Evolutionary conservation across 495 filamentous ascomycete species (phyloP).

Genomic region (Viridothelium virens): DNA sequence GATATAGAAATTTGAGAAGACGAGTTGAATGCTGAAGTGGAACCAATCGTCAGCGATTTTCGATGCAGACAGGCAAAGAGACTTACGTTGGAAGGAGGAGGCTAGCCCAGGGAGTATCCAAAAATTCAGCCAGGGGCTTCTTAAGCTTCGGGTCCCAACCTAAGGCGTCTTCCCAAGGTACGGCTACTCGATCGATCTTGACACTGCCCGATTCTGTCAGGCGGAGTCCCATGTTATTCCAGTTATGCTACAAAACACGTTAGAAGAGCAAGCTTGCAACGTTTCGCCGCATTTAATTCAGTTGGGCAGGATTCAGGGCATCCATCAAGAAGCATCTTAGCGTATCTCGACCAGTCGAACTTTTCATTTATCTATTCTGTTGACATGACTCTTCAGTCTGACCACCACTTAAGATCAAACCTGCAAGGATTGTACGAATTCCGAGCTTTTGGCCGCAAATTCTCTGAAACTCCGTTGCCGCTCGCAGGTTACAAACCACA

Average conservation of each 20-base stretch:
- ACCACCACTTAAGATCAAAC: no score
- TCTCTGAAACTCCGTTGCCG: no score
- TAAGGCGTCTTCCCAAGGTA: conserved; percentile 50
- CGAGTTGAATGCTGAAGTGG: conserved; percentile 44
- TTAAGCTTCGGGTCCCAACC: conserved; percentile 46
- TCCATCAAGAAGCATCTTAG: no score
- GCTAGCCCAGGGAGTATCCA: conserved; percentile 44
- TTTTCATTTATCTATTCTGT: not conserved
- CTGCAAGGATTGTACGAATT: no score
- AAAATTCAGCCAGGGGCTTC: conserved; percentile 39
- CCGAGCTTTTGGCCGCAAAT: no score
- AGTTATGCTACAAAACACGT: conserved; percentile 41
- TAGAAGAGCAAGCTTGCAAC: not conserved
- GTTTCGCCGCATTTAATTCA: not conserved
- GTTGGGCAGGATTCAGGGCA: no score
- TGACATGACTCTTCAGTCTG: not conserved
- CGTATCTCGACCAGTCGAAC: no score
- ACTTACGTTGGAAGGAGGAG: conserved; percentile 45
- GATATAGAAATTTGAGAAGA: conserved; percentile 57
- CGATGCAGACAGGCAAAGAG: not conserved
- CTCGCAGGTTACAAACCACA: no score
- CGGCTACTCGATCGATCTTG: conserved; percentile 47
- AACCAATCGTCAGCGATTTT: not conserved
- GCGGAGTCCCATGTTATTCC: conserved; percentile 54
- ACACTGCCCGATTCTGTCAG: conserved; percentile 54